A percentile compares a stretch with the other conserved stretches of the same genome.
These are phyloP conservation scores for Flaveria sonorensis DNA, from an alignment of 129 eudicot genomes.

Conservation along the genomic window DNA sequence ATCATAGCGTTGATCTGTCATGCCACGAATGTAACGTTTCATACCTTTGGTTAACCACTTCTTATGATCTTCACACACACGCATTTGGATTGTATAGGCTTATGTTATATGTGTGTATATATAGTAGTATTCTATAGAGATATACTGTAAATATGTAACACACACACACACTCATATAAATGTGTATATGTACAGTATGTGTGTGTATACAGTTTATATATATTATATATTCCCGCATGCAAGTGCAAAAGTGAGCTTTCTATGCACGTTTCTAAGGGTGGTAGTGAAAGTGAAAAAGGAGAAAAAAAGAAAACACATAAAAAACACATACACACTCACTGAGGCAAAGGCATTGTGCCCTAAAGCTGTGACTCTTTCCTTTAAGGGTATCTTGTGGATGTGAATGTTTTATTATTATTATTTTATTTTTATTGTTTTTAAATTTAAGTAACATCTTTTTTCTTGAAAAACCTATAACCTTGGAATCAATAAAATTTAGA, in stretches of 20 bases:
- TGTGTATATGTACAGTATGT: slow-evolving; percentile 3
- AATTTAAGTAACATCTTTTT: background rate
- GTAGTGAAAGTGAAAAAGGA: slow-evolving; percentile 14
- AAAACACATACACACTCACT: background rate
- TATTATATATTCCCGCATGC: slow-evolving; percentile 41
- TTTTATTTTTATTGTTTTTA: too few relatives aligned
- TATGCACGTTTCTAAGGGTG: slow-evolving; percentile 41
- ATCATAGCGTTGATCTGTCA: slow-evolving; percentile 18
- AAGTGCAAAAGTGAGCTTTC: slow-evolving; percentile 40
- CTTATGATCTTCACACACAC: slow-evolving; percentile 11
- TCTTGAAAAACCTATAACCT: too few relatives aligned
- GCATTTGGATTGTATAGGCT: slow-evolving; percentile 7
- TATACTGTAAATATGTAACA: background rate
- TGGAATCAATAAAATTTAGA: too few relatives aligned
- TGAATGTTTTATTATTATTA: background rate
- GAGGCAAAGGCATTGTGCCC: slow-evolving; percentile 12
- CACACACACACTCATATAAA: background rate
- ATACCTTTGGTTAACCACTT: slow-evolving; percentile 12
- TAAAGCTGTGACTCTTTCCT: slow-evolving; percentile 5
- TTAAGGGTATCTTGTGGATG: background rate
- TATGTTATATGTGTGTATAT: slow-evolving; percentile 12
- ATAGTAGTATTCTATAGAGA: slow-evolving; percentile 2
- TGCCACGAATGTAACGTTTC: background rate
- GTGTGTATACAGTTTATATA: background rate
- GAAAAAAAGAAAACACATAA: background rate